A percentile compares a stretch with the other conserved stretches of the same genome.
phyloP scores from a whole-genome alignment of 805 yeast species.

The Gaillardinia entomophila region DNA sequence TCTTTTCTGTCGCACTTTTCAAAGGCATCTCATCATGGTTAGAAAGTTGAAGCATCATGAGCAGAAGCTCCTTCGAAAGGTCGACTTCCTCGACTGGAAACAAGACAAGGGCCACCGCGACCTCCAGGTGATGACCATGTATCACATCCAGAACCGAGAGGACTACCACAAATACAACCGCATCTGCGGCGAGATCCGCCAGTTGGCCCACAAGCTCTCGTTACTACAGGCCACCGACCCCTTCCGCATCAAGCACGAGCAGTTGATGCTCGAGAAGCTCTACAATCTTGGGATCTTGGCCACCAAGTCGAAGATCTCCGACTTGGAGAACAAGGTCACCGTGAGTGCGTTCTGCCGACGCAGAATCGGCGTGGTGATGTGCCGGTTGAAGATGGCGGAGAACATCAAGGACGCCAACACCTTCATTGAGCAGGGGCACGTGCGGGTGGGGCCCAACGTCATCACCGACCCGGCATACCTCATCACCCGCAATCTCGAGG shows the following conservation, averaged over 20 bases:
- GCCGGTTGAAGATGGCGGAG: conserved; percentile 89
- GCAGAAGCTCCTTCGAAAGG: conserved; percentile 89
- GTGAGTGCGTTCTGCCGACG: conserved; percentile 92
- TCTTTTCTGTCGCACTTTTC: too few species aligned
- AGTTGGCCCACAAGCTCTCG: conserved; percentile 80
- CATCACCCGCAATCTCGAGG: conserved; percentile 92
- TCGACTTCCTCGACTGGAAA: conserved; percentile 96
- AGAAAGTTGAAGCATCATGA: conserved; percentile 92
- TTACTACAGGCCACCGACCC: conserved; percentile 85
- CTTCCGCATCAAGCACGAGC: conserved; percentile 82
- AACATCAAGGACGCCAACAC: conserved; percentile 83
- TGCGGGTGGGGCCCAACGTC: conserved; percentile 93
- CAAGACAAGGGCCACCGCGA: conserved; percentile 94
- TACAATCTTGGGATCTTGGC: conserved; percentile 84
- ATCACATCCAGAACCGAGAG: conserved; percentile 90
- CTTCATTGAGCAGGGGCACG: conserved; percentile 94
- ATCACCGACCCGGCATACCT: conserved; percentile 94
- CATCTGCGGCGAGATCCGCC: conserved; percentile 87
- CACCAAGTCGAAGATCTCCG: conserved; percentile 85
- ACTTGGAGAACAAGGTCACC: conserved; percentile 83
- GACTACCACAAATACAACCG: conserved; percentile 93
- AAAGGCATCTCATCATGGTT: conserved; percentile 55
- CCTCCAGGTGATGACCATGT: conserved; percentile 92
- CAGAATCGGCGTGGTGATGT: conserved; percentile 91
- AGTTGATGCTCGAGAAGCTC: conserved; percentile 77